Evolutionary conservation across 163 green algal genomes (phyloP).

Genomic region (Chlorella variabilis): DNA sequence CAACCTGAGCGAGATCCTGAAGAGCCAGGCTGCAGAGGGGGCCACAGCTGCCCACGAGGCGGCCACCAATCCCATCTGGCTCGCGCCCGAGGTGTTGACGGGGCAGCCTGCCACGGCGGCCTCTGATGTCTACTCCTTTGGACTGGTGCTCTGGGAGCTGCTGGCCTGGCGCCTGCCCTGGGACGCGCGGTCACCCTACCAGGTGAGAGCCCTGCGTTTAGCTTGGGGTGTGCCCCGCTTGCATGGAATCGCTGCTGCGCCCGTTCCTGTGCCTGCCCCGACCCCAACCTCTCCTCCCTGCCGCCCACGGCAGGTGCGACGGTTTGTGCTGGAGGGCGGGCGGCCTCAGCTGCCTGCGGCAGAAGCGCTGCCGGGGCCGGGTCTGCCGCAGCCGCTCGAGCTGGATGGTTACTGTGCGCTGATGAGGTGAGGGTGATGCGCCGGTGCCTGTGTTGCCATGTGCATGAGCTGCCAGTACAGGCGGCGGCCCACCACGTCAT

Average conservation of each 20-base stretch:
- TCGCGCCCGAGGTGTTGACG: not conserved
- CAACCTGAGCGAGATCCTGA: not conserved
- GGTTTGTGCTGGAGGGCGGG: not conserved
- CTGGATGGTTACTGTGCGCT: not conserved
- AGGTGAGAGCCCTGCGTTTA: too few relatives aligned
- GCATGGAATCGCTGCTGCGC: too few relatives aligned
- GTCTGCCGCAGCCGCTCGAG: too few relatives aligned
- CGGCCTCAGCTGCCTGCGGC: not conserved
- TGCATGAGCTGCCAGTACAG: too few relatives aligned
- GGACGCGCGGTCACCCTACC: not conserved
- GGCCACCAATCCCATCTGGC: slow-evolving; percentile 1
- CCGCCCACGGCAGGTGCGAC: not conserved
- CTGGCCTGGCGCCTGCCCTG: slow-evolving; percentile 25
- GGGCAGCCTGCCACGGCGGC: slow-evolving; percentile 1
- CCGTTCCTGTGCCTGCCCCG: too few relatives aligned
- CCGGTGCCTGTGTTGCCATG: too few relatives aligned
- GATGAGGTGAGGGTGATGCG: not conserved
- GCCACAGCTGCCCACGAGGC: not conserved
- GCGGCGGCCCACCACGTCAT: too few relatives aligned
- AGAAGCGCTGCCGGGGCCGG: not conserved
- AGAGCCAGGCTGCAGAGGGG: not conserved
- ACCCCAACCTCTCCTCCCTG: too few relatives aligned
- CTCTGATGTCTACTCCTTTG: slow-evolving; percentile 61
- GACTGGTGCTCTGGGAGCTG: slow-evolving; percentile 63
- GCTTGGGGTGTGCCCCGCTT: too few relatives aligned